phyloP scores from a whole-genome alignment of 169 alveolate species.

The Cryptosporidium felis region DNA sequence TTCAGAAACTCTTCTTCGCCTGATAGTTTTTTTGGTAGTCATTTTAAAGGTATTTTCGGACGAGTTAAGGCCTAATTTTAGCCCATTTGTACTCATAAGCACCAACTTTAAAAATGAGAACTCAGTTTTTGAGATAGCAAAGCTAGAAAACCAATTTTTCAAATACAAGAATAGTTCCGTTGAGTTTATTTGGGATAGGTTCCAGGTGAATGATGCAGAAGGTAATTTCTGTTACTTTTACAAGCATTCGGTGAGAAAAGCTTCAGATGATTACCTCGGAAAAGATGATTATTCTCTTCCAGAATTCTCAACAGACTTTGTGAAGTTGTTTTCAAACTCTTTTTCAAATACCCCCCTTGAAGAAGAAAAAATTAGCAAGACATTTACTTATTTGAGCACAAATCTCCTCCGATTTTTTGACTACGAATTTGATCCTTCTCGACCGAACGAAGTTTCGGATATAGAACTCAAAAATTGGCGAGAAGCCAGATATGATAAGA shows the following conservation, averaged over 20 bases:
- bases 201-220: background rate
- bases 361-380: background rate
- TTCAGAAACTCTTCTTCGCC: too few relatives aligned
- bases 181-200: slow-evolving; percentile 20
- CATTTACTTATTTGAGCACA: background rate
- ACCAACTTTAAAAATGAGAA: background rate
- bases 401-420: slow-evolving; percentile 23
- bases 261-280: background rate
- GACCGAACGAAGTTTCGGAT: slow-evolving; percentile 7
- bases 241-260: background rate
- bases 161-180: background rate
- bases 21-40: too few relatives aligned
- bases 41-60: too few relatives aligned
- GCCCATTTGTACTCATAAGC: too few relatives aligned
- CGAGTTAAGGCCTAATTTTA: too few relatives aligned
- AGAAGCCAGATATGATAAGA: background rate
- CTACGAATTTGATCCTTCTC: slow-evolving; percentile 25
- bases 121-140: background rate
- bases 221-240: background rate
- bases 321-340: background rate
- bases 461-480: slow-evolving; percentile 17
- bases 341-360: background rate
- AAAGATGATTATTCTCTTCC: background rate
- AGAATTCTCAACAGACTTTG: background rate
- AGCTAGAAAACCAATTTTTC: slow-evolving; percentile 1